Percentiles rank a stretch among this genome's conserved stretches.
These are phyloP conservation scores for Ophiobolus disseminans DNA, from an alignment of 2,329 filamentous ascomycete genomes.

Conservation along the genomic window DNA sequence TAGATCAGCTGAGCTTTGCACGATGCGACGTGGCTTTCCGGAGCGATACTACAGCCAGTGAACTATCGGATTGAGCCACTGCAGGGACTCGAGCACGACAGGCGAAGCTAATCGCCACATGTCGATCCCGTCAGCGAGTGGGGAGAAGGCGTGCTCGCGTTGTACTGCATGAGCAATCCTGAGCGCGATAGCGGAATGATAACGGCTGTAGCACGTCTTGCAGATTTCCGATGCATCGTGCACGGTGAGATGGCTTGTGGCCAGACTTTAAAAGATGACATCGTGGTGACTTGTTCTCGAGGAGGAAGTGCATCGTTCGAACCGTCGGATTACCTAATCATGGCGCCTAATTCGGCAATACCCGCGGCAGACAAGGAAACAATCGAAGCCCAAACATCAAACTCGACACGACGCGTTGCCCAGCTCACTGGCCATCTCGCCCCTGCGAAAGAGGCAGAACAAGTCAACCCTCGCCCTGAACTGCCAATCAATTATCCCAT, in stretches of 20 bases:
- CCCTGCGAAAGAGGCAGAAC: slow-evolving; percentile 21
- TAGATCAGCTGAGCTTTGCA: slow-evolving; percentile 1
- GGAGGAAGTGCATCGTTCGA: background rate
- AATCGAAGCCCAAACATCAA: slow-evolving; percentile 16
- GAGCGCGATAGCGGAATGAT: slow-evolving; percentile 20
- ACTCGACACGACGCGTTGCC: slow-evolving; percentile 32
- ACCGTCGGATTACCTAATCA: slow-evolving; percentile 9
- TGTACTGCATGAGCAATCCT: slow-evolving; percentile 9
- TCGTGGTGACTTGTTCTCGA: background rate
- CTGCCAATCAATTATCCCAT: slow-evolving; percentile 35
- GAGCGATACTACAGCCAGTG: background rate
- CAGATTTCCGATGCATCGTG: background rate
- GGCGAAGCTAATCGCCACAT: slow-evolving; percentile 12
- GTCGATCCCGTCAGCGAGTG: slow-evolving; percentile 37
- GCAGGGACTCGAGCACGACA: slow-evolving; percentile 23
- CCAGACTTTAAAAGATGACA: slow-evolving; percentile 10
- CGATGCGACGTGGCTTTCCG: background rate
- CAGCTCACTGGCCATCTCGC: slow-evolving; percentile 38
- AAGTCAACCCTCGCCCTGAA: slow-evolving; percentile 13
- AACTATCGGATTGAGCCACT: background rate
- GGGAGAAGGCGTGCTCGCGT: slow-evolving; percentile 42
- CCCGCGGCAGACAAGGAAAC: slow-evolving; percentile 19
- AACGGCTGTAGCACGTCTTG: slow-evolving; percentile 10
- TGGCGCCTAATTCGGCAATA: slow-evolving; percentile 24
- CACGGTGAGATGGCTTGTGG: background rate